Base-by-base conservation (phyloP, 1,284 basidiomycete species). In the Fomitiporia mediterranea region DNA sequence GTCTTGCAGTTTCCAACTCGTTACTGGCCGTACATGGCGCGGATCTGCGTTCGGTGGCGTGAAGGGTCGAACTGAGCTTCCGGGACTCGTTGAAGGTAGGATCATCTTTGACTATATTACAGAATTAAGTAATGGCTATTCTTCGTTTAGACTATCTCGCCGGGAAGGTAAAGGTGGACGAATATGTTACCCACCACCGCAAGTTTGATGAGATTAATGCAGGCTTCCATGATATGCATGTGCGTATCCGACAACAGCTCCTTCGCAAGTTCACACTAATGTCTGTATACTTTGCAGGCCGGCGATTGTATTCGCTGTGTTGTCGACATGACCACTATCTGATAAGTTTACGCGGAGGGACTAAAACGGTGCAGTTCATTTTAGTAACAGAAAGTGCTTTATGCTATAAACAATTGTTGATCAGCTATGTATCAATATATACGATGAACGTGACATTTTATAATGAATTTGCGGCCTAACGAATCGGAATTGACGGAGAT, bases 21-120 rank as follows among this genome's bases (percentile, higher is more conserved):
- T 94, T 28, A 99, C 97, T 52, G 97, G 97, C 57, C 86, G 97
- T 60, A 89, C 86, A 56, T 98, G 97, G 96, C 88, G 94, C 67
- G 97, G 97, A 44, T 81, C 83, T 42, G 97, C 97, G 0, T 99
- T 99, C 65, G 97, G 97, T 62, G 97, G 97, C 61, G 95, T 99
- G 63, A 99, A 98, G 76, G 97, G 96, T 42, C 84, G 96, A 57
- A 94, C 94, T 37, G 95, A 98, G 73, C 76, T 96, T 44, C 93
- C 93, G 40, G 90, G 89, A 17, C 83, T 96, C 44, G 91, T 96
- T 15, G 83, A 92, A 68, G 89, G 89, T 80, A 59, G 61, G 66
- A 60, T 9, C n/a, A 2, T 13, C 32, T 40, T 53, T 23, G 38
- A 30, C 35, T 40, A n/a, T 27, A 1, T 34, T 34, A 13, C 32